Evolutionary conservation across 139 green algal species (phyloP).

Genomic region (Zygnema circumcarinatum): DNA sequence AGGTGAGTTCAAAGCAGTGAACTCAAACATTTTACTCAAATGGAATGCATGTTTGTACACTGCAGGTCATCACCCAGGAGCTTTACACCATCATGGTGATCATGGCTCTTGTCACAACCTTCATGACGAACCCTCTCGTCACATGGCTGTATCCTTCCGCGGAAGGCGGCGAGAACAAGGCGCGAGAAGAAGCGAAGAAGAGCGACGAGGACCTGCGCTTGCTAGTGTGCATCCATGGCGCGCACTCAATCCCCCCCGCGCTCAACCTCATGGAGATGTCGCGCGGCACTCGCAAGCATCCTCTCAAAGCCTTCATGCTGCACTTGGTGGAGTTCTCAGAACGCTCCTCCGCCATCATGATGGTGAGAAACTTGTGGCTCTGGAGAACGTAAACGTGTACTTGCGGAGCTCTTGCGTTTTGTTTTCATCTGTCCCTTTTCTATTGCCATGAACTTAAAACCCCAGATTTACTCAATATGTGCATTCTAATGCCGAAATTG

Average conservation of each 20-base stretch:
- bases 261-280: slow-evolving; percentile 51
- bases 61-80: slow-evolving; percentile 49
- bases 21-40: no score
- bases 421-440: no score
- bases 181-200: slow-evolving; percentile 1
- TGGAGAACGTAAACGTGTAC: no score
- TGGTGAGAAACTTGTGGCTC: slow-evolving; percentile 41
- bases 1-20: no score
- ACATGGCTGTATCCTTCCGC: slow-evolving; percentile 54
- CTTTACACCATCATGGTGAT: slow-evolving; percentile 61
- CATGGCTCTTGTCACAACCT: slow-evolving; percentile 60
- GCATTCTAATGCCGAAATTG: no score
- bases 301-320: slow-evolving; percentile 45
- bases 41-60: no score
- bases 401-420: no score
- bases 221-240: slow-evolving; percentile 53
- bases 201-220: slow-evolving; percentile 49
- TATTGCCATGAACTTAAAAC: no score
- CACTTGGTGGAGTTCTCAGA: slow-evolving; percentile 54
- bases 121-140: slow-evolving; percentile 58
- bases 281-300: slow-evolving; percentile 12
- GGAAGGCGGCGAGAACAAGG: slow-evolving; percentile 3
- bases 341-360: slow-evolving; percentile 57
- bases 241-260: slow-evolving; percentile 37
- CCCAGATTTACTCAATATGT: no score